A percentile compares a stretch with the other conserved stretches of the same genome.
phyloP scores from a whole-genome alignment of 2,329 filamentous ascomycete species.

The Colletotrichum tabaci region DNA sequence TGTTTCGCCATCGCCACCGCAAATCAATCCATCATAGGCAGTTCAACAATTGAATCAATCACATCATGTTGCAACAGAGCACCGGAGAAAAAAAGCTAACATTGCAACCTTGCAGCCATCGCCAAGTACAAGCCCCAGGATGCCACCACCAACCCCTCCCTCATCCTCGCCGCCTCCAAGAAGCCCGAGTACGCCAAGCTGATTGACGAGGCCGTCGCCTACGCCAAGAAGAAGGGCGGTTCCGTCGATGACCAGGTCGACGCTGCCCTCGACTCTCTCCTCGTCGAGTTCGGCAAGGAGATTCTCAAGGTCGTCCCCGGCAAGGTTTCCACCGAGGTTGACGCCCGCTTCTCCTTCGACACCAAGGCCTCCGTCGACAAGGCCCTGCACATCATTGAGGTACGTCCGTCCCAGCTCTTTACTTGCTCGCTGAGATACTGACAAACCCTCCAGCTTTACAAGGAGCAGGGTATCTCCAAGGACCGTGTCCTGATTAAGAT shows the following conservation, averaged over 20 bases:
- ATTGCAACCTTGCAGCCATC: slow-evolving; percentile 75
- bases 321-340: slow-evolving; percentile 99
- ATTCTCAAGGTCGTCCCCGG: slow-evolving; percentile 97
- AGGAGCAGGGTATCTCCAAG: slow-evolving; percentile 91
- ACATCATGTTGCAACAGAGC: slow-evolving; percentile 23
- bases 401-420: slow-evolving; percentile 59
- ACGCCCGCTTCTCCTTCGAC: slow-evolving; percentile 96
- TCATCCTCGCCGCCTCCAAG: slow-evolving; percentile 98
- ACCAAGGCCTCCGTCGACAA: slow-evolving; percentile 93
- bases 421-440: slow-evolving; percentile 37
- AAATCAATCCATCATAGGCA: slow-evolving; percentile 16
- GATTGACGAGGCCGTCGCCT: slow-evolving; percentile 87
- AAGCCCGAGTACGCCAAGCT: slow-evolving; percentile 96
- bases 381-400: slow-evolving; percentile 96
- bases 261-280: slow-evolving; percentile 89
- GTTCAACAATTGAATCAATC: background rate
- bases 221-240: slow-evolving; percentile 84
- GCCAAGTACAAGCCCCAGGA: slow-evolving; percentile 99
- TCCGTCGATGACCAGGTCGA: slow-evolving; percentile 88
- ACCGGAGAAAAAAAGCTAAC: slow-evolving; percentile 12
- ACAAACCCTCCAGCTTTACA: slow-evolving; percentile 81
- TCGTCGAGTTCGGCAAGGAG: slow-evolving; percentile 98
- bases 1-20: slow-evolving; percentile 3
- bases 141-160: slow-evolving; percentile 99
- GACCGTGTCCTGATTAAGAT: slow-evolving; percentile 98